A percentile compares a stretch with the other conserved stretches of the same genome.
Conservation (phyloP, 2,329 filamentous ascomycete species). For the Ophidiomyces ophidiicola region DNA sequence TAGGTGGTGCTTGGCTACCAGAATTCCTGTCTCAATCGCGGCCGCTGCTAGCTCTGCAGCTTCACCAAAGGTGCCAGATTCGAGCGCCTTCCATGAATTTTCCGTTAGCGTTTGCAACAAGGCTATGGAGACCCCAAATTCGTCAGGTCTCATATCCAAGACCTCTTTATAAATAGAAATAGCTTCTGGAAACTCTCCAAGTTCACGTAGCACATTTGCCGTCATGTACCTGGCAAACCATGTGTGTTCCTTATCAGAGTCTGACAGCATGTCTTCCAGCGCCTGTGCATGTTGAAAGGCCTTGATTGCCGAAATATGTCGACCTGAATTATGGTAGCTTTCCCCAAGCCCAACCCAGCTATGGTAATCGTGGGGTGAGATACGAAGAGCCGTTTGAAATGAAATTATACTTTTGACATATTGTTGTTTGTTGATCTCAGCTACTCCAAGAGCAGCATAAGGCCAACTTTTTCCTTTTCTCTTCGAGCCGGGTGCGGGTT, state of each 20-base stretch:
- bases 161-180: constrained; percentile 66
- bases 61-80: constrained; percentile 77
- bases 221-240: constrained; percentile 98
- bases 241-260: constrained; percentile 51
- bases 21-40: constrained; percentile 55
- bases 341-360: constrained; percentile 96
- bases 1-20: constrained; percentile 48
- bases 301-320: constrained; percentile 86
- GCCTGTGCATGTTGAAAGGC: constrained; percentile 76
- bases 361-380: constrained; percentile 78
- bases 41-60: constrained; percentile 58
- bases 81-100: constrained; percentile 61
- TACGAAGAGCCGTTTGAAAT: constrained; percentile 77
- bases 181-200: constrained; percentile 79
- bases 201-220: constrained; percentile 82
- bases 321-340: constrained; percentile 86
- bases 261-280: constrained; percentile 50
- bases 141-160: constrained; percentile 52
- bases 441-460: constrained; percentile 82
- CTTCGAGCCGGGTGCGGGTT: constrained; percentile 82
- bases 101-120: constrained; percentile 81
- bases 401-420: constrained; percentile 80
- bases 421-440: constrained; percentile 87
- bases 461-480: constrained; percentile 92
- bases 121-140: constrained; percentile 79